Conservation (phyloP, 768 basidiomycete genomes). For the Mycena venus region DNA sequence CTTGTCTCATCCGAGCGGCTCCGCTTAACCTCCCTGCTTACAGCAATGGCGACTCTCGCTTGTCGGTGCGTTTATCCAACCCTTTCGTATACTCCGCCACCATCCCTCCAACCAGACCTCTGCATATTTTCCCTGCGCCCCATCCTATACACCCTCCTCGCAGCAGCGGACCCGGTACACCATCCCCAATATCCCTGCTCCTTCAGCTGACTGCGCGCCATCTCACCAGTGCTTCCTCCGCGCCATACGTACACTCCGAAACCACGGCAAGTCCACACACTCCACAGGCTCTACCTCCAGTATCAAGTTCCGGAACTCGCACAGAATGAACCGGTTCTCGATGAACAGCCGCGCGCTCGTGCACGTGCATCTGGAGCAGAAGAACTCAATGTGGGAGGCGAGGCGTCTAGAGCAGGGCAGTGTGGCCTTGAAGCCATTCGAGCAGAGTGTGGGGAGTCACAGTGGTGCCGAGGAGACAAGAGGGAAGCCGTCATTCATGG, state of each 20-base stretch:
- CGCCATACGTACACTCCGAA: background rate
- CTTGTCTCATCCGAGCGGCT: background rate
- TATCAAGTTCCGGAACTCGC: background rate
- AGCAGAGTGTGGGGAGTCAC: background rate
- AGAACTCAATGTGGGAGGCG: background rate
- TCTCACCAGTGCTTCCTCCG: constrained; percentile 5
- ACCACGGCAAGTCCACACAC: background rate
- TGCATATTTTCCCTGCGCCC: constrained; percentile 14
- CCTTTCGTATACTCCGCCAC: background rate
- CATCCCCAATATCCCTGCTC: background rate
- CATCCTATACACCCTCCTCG: no score
- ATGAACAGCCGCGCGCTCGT: constrained; percentile 1
- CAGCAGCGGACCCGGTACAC: constrained; percentile 4
- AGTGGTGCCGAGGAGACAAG: background rate
- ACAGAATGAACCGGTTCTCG: background rate
- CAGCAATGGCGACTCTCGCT: constrained; percentile 12
- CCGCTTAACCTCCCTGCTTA: background rate
- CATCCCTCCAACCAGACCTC: background rate
- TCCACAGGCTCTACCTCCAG: background rate
- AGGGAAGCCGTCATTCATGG: background rate
- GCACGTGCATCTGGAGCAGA: background rate
- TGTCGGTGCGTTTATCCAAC: background rate
- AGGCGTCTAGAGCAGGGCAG: background rate
- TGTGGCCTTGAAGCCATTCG: no score
- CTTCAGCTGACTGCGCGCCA: background rate